phyloP scores from a whole-genome alignment of 805 yeast genomes.

The Wickerhamomyces bisporus region DNA sequence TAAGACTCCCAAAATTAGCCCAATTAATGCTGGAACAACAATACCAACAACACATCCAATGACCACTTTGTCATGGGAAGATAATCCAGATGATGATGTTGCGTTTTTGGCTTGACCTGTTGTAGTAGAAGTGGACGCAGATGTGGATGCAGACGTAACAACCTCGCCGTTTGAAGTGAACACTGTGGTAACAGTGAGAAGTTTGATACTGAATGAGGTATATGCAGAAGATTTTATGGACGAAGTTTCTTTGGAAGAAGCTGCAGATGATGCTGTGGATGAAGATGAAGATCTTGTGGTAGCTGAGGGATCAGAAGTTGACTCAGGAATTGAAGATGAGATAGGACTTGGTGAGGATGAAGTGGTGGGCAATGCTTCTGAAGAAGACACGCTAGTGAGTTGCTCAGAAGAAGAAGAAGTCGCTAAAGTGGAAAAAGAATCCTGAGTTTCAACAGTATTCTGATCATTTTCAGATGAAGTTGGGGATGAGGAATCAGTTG shows the following conservation, averaged over 20 bases:
- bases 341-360: constrained; percentile 1
- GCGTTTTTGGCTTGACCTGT: neutral
- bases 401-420: constrained; percentile 5
- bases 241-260: constrained; percentile 2
- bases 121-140: constrained; percentile 20
- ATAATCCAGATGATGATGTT: constrained; percentile 32
- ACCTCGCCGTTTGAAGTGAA: constrained; percentile 26
- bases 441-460: no score
- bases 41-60: constrained; percentile 70
- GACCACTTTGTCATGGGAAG: constrained; percentile 46
- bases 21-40: constrained; percentile 51
- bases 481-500: constrained; percentile 8
- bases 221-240: no score
- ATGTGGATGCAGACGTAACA: constrained; percentile 25
- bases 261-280: neutral
- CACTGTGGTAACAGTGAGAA: constrained; percentile 29
- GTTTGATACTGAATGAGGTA: neutral
- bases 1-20: constrained; percentile 8
- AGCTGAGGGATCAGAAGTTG: constrained; percentile 19
- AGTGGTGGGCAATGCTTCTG: constrained; percentile 6
- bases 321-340: constrained; percentile 6
- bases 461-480: no score
- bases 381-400: constrained; percentile 3
- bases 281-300: constrained; percentile 9
- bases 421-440: constrained; percentile 6